Base-by-base conservation (phyloP, 148 eudicot genomes). In the Bassia scoparia region DNA sequence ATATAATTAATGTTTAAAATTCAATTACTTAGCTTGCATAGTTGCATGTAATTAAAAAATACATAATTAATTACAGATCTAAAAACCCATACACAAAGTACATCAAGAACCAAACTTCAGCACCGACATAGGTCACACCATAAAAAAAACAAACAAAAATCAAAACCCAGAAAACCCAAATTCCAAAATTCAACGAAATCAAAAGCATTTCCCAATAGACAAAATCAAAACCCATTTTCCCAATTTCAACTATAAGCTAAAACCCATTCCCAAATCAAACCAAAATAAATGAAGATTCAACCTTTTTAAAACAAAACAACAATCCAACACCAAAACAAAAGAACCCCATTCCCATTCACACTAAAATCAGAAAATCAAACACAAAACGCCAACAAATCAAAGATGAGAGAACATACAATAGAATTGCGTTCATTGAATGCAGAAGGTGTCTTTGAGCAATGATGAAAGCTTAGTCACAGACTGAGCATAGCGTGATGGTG, bases 341-440 rank as follows among this genome's bases (percentile, higher is more conserved):
- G 0, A 41, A 41, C 46, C 9, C 46, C 46, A 41, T 41, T 41
- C 12, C 46, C 0, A 38, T 10, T 23, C 10, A 37, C 27, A 61
- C 18, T 0, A 54, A 55, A 37, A 1, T 8, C 16, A 23, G 44
- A 54, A 33, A 50, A 38, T 38, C 5, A 62, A 20, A 23, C 50
- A 20, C 24, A 21, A 52, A 58, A 43, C 20, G 11, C 26, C 59
- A 54, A 5, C 20, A 0, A 52, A 9, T 74, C 15, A 69, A n/a
- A 31, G 71, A 38, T 48, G 3, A 72, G 69, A 71, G 54, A 61
- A 73, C 88, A 76, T 87, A 95, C 97, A 70, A 95, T 92, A 48
- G 99, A 92, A 80, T 95, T 95, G 2, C 90, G 85, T 49, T 95
- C 94, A 80, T 91, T 95, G 50, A 95, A 86, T 73, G 89, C 92